Evolutionary conservation across 2,329 filamentous ascomycete genomes (phyloP).

Genomic region (Alternaria burnsii): DNA sequence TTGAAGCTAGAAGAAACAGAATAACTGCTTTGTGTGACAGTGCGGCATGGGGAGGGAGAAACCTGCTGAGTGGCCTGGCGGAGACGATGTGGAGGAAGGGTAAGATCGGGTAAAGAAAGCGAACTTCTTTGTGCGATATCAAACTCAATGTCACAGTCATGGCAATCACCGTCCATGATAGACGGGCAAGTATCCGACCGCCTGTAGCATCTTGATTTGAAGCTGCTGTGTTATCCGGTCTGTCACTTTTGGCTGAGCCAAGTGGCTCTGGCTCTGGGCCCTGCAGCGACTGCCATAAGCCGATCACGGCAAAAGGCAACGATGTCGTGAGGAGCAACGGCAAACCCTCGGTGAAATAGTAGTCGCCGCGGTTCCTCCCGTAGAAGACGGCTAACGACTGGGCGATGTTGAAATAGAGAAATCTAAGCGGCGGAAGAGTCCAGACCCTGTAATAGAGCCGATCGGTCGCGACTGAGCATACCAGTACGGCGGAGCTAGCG

Average conservation of each 20-base stretch:
- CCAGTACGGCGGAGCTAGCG: conserved; percentile 65
- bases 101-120: conserved; percentile 93
- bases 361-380: conserved; percentile 87
- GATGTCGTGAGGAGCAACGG: conserved; percentile 86
- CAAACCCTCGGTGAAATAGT: conserved; percentile 89
- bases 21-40: conserved; percentile 61
- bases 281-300: conserved; percentile 62
- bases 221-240: background rate
- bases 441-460: conserved; percentile 82
- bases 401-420: conserved; percentile 88
- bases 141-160: conserved; percentile 74
- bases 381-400: conserved; percentile 93
- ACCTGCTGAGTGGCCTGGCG: conserved; percentile 70
- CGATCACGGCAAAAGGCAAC: conserved; percentile 76
- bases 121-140: conserved; percentile 94
- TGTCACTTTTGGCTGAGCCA: conserved; percentile 27
- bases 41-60: conserved; percentile 61
- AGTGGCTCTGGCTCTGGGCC: conserved; percentile 9
- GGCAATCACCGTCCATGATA: conserved; percentile 59
- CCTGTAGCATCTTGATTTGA: conserved; percentile 13
- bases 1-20: conserved; percentile 66
- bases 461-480: conserved; percentile 73
- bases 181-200: conserved; percentile 31
- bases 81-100: conserved; percentile 85
- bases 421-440: conserved; percentile 88